Percentiles rank a stretch among this genome's conserved stretches.
Conservation (phyloP, 129 eudicot species). For the Apium graveolens region DNA sequence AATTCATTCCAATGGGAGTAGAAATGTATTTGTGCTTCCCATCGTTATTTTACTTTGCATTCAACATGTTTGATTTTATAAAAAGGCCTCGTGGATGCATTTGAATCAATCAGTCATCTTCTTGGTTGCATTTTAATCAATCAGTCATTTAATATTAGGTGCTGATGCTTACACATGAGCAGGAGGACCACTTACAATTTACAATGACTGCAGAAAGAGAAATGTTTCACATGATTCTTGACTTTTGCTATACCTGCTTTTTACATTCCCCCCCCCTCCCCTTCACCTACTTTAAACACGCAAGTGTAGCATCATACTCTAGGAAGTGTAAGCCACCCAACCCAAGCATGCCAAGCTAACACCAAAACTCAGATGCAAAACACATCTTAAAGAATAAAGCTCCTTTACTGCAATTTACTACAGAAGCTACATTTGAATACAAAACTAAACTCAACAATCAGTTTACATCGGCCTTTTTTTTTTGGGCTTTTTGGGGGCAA, state of each 20-base stretch:
- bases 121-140: too few relatives aligned
- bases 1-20: too few relatives aligned
- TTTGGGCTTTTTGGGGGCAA: not conserved
- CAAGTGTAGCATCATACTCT: too few relatives aligned
- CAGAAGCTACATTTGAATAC: not conserved
- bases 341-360: too few relatives aligned
- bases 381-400: not conserved
- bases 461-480: not conserved
- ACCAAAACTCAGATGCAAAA: too few relatives aligned
- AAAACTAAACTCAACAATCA: not conserved
- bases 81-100: not conserved
- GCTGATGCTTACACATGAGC: not conserved
- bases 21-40: too few relatives aligned
- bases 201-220: not conserved
- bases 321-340: too few relatives aligned
- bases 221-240: not conserved
- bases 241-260: not conserved
- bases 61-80: too few relatives aligned
- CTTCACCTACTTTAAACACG: too few relatives aligned
- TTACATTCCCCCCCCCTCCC: too few relatives aligned
- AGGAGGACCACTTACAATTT: too few relatives aligned
- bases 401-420: not conserved
- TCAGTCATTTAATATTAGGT: not conserved
- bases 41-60: too few relatives aligned
- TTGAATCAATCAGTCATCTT: not conserved